A percentile compares a stretch with the other conserved stretches of the same genome.
Evolutionary conservation across 257 asterid genomes (phyloP).

Genomic region (Fraxinus americana): DNA sequence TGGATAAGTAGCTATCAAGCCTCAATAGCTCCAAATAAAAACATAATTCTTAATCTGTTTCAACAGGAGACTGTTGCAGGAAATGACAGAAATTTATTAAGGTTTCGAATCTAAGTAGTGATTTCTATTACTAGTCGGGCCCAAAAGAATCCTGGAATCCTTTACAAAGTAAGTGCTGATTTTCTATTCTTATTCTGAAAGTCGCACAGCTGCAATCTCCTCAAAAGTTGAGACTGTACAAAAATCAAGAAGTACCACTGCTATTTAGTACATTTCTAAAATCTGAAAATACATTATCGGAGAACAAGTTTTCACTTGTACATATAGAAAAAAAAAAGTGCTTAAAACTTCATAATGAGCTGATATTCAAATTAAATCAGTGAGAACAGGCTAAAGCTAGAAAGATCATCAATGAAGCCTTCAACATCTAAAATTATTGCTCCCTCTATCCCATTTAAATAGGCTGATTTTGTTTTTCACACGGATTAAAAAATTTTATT

Average conservation of each 20-base stretch:
- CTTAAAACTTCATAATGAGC: neutral
- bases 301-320: neutral
- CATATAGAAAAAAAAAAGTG: neutral
- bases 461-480: too few relatives aligned
- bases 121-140: neutral
- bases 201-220: neutral
- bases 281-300: neutral
- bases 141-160: neutral
- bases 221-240: too few relatives aligned
- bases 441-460: too few relatives aligned
- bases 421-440: neutral
- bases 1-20: neutral
- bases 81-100: constrained; percentile 3
- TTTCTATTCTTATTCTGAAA: neutral
- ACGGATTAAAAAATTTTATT: too few relatives aligned
- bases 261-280: constrained; percentile 3
- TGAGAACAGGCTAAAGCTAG: neutral
- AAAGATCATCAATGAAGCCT: neutral
- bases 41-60: neutral
- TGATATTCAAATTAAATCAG: neutral
- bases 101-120: neutral
- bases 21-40: neutral
- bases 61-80: neutral
- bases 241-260: neutral
- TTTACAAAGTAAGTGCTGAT: neutral